Percentiles rank a stretch among this genome's conserved stretches.
phyloP scores from a whole-genome alignment of 2,329 filamentous ascomycete genomes.

The Pestalotiopsis fici region DNA sequence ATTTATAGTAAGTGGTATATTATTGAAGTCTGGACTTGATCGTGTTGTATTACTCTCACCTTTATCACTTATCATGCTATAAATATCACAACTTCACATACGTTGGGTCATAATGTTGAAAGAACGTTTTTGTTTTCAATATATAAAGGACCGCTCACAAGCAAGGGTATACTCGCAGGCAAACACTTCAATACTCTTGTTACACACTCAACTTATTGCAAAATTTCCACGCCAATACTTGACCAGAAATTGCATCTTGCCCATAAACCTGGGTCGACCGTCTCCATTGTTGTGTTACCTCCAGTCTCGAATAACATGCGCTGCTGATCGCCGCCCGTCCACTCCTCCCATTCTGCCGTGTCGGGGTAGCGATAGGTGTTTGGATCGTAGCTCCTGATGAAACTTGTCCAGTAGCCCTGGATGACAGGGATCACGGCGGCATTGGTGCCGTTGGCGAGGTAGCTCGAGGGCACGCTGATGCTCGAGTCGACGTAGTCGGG shows the following conservation, averaged over 20 bases:
- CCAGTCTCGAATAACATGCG: constrained; percentile 45
- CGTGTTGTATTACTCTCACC: too few species aligned
- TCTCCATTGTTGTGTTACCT: constrained; percentile 43
- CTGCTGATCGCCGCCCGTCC: constrained; percentile 22
- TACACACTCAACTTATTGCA: not conserved
- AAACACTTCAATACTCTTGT: too few species aligned
- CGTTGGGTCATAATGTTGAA: too few species aligned
- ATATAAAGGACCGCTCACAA: too few species aligned
- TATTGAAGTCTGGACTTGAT: too few species aligned
- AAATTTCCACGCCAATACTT: constrained; percentile 45
- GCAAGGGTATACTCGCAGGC: too few species aligned
- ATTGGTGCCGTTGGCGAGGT: constrained; percentile 53
- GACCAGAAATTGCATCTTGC: constrained; percentile 49
- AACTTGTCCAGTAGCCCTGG: constrained; percentile 75
- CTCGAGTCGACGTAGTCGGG: constrained; percentile 51
- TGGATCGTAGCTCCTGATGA: constrained; percentile 67
- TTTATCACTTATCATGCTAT: too few species aligned
- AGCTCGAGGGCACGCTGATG: constrained; percentile 50
- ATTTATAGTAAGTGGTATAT: too few species aligned
- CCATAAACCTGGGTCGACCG: constrained; percentile 36
- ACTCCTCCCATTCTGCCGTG: constrained; percentile 25
- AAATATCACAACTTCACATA: too few species aligned
- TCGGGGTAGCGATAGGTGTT: constrained; percentile 42
- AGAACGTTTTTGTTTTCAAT: too few species aligned
- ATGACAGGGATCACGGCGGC: constrained; percentile 58